Base-by-base conservation (phyloP, 495 filamentous ascomycete species). In the Choiromyces venosus region DNA sequence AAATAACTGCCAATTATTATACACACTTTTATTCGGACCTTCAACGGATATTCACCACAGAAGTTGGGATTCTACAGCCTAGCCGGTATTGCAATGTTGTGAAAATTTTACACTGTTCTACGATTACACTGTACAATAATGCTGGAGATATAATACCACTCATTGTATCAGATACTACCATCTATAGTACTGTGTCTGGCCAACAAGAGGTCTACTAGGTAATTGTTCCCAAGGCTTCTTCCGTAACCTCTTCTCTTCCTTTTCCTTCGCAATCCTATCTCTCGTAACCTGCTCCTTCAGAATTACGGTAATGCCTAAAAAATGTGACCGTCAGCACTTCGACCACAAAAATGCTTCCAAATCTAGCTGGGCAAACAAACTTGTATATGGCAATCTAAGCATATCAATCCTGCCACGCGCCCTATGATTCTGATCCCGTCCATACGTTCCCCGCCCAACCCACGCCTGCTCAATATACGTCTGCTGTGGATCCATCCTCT, bases 281-380 rank as follows among this genome's bases (percentile, higher is more conserved):
- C 92, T 85, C 1, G 95, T 97, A 82, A 89, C 89, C 82, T 98
- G 92, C 81, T 98, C 95, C 85, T 99, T 99, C 81, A 99, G 84
- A 7, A 96, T 77, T 25, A 98, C 82, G 0, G 90, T 88, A n/a
- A 97, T 87, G 72, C 87, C 91, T 92, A 69, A 21, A 64, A 29
- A 71, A 70, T 40, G 67, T 8, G n/a, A 52, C 36, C 61, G 75
- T 74, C 38, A 73, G 19, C 52, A 8, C 10, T 29, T 33, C 10
- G 25, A 16, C 33, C 10, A 33, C 52, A 68, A 74, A 37, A 56
- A 74, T 46, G 44, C 9, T 25, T 37, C 38, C 37, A 36, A 66
- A 64, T 10, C 35, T 66, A 40, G 33, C 35, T 19, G 40, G 65
- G 35, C n/a, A 29, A 68, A 88, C 89, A 86, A 81, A 93, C 91